Conservation (phyloP, 192 early-diverging fungal species). For the Lobosporangium transversale region DNA sequence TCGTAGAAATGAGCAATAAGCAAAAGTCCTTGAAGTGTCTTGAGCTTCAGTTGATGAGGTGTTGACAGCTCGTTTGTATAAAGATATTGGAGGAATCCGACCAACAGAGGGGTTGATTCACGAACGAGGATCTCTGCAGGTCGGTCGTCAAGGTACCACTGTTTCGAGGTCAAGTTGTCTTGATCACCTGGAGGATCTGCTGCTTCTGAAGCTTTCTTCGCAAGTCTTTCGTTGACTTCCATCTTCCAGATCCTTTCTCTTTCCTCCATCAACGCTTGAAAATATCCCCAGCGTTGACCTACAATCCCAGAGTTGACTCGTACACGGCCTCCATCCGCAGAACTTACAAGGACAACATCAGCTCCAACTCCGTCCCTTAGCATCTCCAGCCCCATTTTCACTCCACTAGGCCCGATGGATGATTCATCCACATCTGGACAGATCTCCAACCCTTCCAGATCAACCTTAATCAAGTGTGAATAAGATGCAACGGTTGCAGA, state of each 20-base stretch:
- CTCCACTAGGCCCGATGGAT: slow-evolving; percentile 25
- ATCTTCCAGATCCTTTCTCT: background rate
- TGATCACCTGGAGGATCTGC: background rate
- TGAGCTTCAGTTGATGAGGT: slow-evolving; percentile 32
- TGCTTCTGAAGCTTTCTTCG: background rate
- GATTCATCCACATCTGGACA: slow-evolving; percentile 38
- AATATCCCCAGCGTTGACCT: slow-evolving; percentile 47
- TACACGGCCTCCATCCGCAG: slow-evolving; percentile 42
- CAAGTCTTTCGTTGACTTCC: background rate
- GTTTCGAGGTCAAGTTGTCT: background rate
- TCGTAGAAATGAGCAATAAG: slow-evolving; percentile 34
- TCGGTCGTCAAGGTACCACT: slow-evolving; percentile 19
- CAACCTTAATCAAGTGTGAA: slow-evolving; percentile 34
- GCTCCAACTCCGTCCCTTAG: slow-evolving; percentile 37
- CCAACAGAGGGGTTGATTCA: slow-evolving; percentile 38
- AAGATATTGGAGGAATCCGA: slow-evolving; percentile 42
- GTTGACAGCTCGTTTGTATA: slow-evolving; percentile 47
- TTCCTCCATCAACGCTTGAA: slow-evolving; percentile 32
- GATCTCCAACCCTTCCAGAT: slow-evolving; percentile 42
- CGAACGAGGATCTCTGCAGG: slow-evolving; percentile 15
- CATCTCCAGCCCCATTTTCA: slow-evolving; percentile 37
- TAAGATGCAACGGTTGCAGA: slow-evolving; percentile 3
- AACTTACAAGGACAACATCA: slow-evolving; percentile 41
- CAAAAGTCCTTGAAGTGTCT: slow-evolving; percentile 33
- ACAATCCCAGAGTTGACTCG: slow-evolving; percentile 46